Conservation (phyloP, 164 flowering plant species). For the Vitis rupestris region DNA sequence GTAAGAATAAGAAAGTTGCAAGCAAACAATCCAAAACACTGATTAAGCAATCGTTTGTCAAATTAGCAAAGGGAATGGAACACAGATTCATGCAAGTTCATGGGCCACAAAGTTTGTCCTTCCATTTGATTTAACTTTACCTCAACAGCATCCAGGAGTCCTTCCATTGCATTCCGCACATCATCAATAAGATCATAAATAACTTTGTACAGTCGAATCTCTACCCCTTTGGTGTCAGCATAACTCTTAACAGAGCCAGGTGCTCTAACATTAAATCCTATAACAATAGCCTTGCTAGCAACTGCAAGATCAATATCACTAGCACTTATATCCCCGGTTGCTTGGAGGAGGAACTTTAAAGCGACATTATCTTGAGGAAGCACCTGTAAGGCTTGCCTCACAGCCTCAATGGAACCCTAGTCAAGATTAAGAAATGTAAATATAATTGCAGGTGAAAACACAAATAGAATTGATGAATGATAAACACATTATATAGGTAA, state of each 20-base stretch:
- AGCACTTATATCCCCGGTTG: constrained; percentile 76
- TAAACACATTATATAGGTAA: not conserved
- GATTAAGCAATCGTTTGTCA: no score
- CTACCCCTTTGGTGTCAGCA: constrained; percentile 74
- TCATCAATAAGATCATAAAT: constrained; percentile 94
- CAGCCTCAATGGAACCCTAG: constrained; percentile 94
- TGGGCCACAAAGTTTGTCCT: no score
- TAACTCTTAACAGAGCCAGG: constrained; percentile 76
- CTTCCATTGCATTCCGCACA: constrained; percentile 89
- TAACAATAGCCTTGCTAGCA: constrained; percentile 72
- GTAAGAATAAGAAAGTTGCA: not conserved
- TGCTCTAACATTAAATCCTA: constrained; percentile 85
- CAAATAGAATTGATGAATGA: not conserved
- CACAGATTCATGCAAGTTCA: no score
- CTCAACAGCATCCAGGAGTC: constrained; percentile 83
- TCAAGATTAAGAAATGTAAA: constrained; percentile 12
- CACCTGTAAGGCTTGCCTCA: constrained; percentile 81
- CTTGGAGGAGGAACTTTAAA: constrained; percentile 80
- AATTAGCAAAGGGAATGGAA: no score
- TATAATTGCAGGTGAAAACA: constrained; percentile 4
- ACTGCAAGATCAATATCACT: constrained; percentile 93
- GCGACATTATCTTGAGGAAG: constrained; percentile 91
- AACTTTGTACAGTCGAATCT: constrained; percentile 76
- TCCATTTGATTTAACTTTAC: constrained; percentile 28
- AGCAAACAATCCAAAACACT: no score